These are phyloP conservation scores for Fusarium circinatum DNA, from an alignment of 2,329 filamentous ascomycete species.

Conservation along the genomic window DNA sequence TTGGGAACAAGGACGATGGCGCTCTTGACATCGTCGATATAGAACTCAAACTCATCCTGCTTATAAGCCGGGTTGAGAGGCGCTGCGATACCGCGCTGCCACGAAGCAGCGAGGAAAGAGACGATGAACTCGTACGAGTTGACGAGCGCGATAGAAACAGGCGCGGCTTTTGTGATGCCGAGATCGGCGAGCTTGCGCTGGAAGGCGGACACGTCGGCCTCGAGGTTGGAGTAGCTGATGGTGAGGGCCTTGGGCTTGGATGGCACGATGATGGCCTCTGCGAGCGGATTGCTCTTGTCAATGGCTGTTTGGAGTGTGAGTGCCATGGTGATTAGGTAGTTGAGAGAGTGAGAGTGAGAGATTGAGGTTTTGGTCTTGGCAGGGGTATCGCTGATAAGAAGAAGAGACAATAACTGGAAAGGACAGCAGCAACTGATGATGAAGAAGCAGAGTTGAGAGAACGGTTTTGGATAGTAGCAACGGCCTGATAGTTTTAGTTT, in stretches of 20 bases:
- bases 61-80: slow-evolving; percentile 91
- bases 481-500: neutral
- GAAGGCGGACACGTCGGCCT: slow-evolving; percentile 73
- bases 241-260: slow-evolving; percentile 68
- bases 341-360: neutral
- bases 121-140: slow-evolving; percentile 92
- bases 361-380: neutral
- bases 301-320: slow-evolving; percentile 63
- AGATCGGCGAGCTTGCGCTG: slow-evolving; percentile 81
- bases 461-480: neutral
- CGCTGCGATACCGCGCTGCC: slow-evolving; percentile 84
- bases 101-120: slow-evolving; percentile 85
- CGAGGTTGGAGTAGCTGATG: slow-evolving; percentile 76
- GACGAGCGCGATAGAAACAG: slow-evolving; percentile 83
- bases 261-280: slow-evolving; percentile 78
- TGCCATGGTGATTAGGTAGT: slow-evolving; percentile 44
- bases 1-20: slow-evolving; percentile 79
- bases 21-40: slow-evolving; percentile 87
- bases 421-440: neutral
- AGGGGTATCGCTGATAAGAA: slow-evolving; percentile 13
- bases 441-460: neutral
- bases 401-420: neutral
- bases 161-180: slow-evolving; percentile 74
- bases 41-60: slow-evolving; percentile 91
- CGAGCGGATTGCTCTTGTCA: slow-evolving; percentile 54